Conservation (phyloP, 2,329 filamentous ascomycete genomes). For the Curvularia sp. region DNA sequence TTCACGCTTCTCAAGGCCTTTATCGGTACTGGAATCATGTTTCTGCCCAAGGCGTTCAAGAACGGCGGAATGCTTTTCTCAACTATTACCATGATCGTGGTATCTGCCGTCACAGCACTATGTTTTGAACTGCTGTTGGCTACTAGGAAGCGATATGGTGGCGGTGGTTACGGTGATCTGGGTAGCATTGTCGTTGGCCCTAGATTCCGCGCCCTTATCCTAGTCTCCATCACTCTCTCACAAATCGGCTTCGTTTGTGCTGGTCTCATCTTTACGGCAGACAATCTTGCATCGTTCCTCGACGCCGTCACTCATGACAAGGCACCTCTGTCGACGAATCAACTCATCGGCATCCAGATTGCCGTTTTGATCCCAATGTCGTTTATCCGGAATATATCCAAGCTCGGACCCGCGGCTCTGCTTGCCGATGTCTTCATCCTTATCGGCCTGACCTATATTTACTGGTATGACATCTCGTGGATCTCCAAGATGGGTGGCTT, state of each 20-base stretch:
- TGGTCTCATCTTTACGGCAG: conserved; percentile 78
- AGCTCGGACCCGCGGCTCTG: conserved; percentile 72
- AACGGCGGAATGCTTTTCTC: conserved; percentile 81
- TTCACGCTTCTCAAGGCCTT: conserved; percentile 82
- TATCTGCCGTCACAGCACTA: conserved; percentile 71
- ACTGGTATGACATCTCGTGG: conserved; percentile 70
- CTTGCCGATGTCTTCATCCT: conserved; percentile 76
- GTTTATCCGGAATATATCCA: conserved; percentile 77
- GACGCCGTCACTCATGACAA: conserved; percentile 64
- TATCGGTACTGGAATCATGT: conserved; percentile 82
- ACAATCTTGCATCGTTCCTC: conserved; percentile 74
- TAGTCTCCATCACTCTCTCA: conserved; percentile 74
- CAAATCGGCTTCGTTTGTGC: conserved; percentile 81
- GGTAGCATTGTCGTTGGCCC: conserved; percentile 66
- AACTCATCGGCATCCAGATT: conserved; percentile 72
- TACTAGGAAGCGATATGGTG: conserved; percentile 69
- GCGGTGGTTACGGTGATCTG: conserved; percentile 77
- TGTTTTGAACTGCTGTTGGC: conserved; percentile 76
- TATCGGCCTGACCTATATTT: conserved; percentile 75
- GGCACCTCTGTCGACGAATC: conserved; percentile 61
- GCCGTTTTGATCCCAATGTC: conserved; percentile 70
- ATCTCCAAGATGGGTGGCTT: conserved; percentile 64
- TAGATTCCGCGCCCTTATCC: conserved; percentile 69
- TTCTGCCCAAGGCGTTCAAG: conserved; percentile 78
- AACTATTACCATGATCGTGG: conserved; percentile 69